Evolutionary conservation across 2,329 filamentous ascomycete species (phyloP).

Genomic region (Teratosphaeria pseudoeucalypti): DNA sequence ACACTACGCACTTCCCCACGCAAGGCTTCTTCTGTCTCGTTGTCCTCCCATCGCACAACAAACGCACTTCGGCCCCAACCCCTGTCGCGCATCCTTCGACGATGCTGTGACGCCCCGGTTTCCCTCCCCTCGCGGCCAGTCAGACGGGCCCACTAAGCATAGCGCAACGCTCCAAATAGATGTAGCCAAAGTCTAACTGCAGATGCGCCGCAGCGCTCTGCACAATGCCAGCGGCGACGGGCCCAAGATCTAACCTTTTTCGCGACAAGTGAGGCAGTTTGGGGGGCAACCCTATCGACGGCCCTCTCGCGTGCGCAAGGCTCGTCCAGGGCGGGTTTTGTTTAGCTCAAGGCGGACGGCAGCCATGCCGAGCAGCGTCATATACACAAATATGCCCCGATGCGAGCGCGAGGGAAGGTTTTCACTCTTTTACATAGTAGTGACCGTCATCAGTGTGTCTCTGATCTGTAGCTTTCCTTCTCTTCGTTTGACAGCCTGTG

Average conservation of each 20-base stretch:
- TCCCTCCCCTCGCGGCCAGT: neutral
- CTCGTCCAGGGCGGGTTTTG: neutral
- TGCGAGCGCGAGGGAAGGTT: neutral
- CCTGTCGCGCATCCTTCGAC: neutral
- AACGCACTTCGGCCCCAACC: constrained; percentile 1
- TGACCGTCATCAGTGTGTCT: neutral
- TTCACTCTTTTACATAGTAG: neutral
- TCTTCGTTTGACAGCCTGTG: neutral
- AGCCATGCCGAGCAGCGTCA: constrained; percentile 2
- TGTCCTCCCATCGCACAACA: neutral
- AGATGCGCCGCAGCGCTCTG: neutral
- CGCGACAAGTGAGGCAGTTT: constrained; percentile 2
- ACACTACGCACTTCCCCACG: neutral
- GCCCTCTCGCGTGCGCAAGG: constrained; percentile 3
- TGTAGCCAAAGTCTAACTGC: neutral
- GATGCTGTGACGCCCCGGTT: neutral
- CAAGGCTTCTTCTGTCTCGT: neutral
- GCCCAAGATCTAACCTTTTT: neutral
- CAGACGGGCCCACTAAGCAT: neutral
- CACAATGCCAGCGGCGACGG: neutral
- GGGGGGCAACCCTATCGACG: constrained; percentile 2
- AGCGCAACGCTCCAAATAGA: constrained; percentile 1
- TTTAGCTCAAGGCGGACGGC: neutral
- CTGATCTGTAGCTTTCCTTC: neutral
- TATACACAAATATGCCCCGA: constrained; percentile 3